Conservation (phyloP, 116 monocot genomes). For the Zostera marina region DNA sequence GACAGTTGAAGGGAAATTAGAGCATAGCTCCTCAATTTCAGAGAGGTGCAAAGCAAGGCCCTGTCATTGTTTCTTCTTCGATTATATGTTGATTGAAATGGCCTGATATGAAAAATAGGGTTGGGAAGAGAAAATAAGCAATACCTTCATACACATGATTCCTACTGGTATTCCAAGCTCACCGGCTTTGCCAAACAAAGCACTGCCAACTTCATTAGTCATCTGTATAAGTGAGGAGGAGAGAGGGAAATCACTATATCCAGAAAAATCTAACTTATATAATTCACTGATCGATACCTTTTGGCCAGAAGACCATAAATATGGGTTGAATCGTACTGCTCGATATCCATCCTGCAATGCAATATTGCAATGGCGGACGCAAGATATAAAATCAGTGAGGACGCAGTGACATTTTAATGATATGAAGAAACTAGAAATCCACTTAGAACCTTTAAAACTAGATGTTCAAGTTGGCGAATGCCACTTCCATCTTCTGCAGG, state of each 20-base stretch:
- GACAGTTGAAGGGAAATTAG: slow-evolving; percentile 51
- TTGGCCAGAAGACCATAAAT: slow-evolving; percentile 75
- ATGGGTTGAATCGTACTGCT: slow-evolving; percentile 76
- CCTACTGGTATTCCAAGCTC: slow-evolving; percentile 68
- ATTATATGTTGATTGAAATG: too few species aligned
- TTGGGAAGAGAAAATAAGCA: not conserved
- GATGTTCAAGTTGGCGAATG: slow-evolving; percentile 47
- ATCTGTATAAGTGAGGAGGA: slow-evolving; percentile 27
- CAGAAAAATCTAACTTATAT: not conserved
- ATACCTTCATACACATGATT: slow-evolving; percentile 75
- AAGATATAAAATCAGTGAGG: not conserved
- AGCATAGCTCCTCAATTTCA: slow-evolving; percentile 69
- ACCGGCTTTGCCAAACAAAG: slow-evolving; percentile 69
- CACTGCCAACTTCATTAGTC: slow-evolving; percentile 69
- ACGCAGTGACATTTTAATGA: not conserved
- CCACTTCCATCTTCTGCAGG: slow-evolving; percentile 70
- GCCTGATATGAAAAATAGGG: too few species aligned
- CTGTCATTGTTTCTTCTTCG: slow-evolving; percentile 14
- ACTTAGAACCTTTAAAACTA: slow-evolving; percentile 36
- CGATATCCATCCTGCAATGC: slow-evolving; percentile 78
- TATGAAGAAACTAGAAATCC: not conserved
- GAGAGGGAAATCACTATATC: not conserved
- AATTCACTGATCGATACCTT: slow-evolving; percentile 31
- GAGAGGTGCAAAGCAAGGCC: slow-evolving; percentile 49
- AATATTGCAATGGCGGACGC: not conserved